Conservation (phyloP, 106 monocot species). For the Allium cepa region DNA sequence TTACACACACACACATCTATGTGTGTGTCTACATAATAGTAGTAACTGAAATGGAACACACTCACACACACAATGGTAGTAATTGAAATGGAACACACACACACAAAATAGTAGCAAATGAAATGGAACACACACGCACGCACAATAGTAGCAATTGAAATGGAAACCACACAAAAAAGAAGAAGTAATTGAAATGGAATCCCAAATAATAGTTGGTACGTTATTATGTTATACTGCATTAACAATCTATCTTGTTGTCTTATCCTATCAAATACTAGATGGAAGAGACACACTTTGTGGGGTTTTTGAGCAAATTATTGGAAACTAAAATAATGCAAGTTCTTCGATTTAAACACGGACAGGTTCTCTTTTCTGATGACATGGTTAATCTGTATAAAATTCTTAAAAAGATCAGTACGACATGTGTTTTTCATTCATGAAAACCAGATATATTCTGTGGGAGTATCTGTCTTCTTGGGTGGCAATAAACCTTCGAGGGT, state of each 20-base stretch:
- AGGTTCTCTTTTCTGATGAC: constrained; percentile 33
- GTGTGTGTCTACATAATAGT: background rate
- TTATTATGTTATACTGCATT: background rate
- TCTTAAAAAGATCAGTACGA: background rate
- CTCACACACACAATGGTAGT: no score
- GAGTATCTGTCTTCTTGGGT: constrained; percentile 91
- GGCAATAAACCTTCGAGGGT: constrained; percentile 98
- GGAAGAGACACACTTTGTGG: constrained; percentile 17
- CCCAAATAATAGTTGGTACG: background rate
- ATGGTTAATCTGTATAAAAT: background rate
- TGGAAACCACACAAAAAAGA: no score
- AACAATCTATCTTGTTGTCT: constrained; percentile 6
- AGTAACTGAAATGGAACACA: no score
- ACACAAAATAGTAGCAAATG: no score
- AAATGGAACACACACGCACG: no score
- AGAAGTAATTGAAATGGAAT: background rate
- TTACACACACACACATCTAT: no score
- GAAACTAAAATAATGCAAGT: constrained; percentile 98
- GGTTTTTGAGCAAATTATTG: constrained; percentile 93
- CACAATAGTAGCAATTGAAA: no score
- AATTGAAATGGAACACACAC: no score
- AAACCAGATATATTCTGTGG: constrained; percentile 83
- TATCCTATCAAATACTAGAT: constrained; percentile 26
- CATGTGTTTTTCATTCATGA: constrained; percentile 7
- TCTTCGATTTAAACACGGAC: constrained; percentile 96